Conservation (phyloP, 73 alveolate species). For the Symbiodinium natans region DNA sequence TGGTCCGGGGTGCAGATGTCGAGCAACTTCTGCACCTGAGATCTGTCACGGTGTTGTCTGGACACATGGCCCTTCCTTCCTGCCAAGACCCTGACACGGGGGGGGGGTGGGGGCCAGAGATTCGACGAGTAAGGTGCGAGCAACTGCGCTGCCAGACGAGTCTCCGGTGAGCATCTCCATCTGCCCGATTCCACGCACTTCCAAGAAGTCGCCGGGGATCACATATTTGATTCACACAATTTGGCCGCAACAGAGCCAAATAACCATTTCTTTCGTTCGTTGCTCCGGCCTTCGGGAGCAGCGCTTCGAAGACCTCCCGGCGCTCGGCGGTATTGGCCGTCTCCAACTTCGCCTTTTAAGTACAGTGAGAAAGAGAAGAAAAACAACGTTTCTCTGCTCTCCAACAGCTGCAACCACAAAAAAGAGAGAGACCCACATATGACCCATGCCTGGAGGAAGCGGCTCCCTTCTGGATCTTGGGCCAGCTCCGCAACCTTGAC, state of each 20-base stretch:
- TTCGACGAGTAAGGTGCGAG: neutral
- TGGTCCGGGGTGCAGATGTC: conserved; percentile 90
- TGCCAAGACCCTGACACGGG: neutral
- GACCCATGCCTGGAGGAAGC: conserved; percentile 48
- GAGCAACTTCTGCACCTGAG: conserved; percentile 69
- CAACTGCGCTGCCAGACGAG: conserved; percentile 86
- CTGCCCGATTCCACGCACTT: too few relatives aligned
- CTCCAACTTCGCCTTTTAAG: conserved; percentile 49
- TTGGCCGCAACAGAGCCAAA: too few relatives aligned
- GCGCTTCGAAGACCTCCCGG: conserved; percentile 74
- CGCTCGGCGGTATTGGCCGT: conserved; percentile 81
- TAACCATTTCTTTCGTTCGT: neutral
- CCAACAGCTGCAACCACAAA: too few relatives aligned
- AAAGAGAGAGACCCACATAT: too few relatives aligned
- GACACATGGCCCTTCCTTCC: neutral
- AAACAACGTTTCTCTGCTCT: too few relatives aligned
- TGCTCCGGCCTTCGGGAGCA: conserved; percentile 33
- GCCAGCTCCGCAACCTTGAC: conserved; percentile 75
- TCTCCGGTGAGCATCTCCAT: conserved; percentile 91
- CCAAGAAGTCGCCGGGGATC: too few relatives aligned
- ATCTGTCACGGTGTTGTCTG: neutral
- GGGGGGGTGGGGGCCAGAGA: neutral
- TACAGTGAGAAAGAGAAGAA: too few relatives aligned
- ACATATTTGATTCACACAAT: too few relatives aligned
- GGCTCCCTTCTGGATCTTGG: conserved; percentile 73